Conservation (phyloP, 129 eudicot genomes). For the Tagetes erecta region DNA sequence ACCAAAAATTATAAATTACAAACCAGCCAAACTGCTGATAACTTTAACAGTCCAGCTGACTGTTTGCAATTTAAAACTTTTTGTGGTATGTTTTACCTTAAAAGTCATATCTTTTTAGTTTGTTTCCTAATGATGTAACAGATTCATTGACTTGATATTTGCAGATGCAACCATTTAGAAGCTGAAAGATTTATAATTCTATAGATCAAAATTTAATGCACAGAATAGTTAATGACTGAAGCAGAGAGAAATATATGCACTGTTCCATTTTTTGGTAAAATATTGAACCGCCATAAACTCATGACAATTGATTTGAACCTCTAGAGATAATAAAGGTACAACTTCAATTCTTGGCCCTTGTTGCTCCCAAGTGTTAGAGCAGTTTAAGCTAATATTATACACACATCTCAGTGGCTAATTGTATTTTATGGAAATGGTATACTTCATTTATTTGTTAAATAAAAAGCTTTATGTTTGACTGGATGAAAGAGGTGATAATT, state of each 20-base stretch:
- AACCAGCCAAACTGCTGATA: no score
- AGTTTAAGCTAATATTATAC: not conserved
- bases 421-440: not conserved
- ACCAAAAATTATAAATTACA: no score
- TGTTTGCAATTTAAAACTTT: no score
- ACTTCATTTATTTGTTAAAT: not conserved
- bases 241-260: conserved; percentile 11
- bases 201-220: conserved; percentile 20
- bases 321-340: conserved; percentile 7
- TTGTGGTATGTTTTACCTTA: no score
- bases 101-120: no score
- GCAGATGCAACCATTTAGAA: conserved; percentile 22
- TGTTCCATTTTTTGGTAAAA: conserved; percentile 20
- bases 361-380: conserved; percentile 25
- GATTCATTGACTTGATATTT: not conserved
- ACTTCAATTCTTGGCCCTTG: conserved; percentile 19
- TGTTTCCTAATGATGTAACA: not conserved
- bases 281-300: conserved; percentile 27
- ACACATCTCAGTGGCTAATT: conserved; percentile 6
- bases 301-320: conserved; percentile 21
- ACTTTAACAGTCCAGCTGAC: no score
- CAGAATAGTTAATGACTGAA: conserved; percentile 23
- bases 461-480: not conserved
- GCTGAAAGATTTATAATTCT: conserved; percentile 21
- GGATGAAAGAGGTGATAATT: conserved; percentile 5